Evolutionary conservation across 305 asterid genomes (phyloP).

Genomic region (Fraxinus greggii): DNA sequence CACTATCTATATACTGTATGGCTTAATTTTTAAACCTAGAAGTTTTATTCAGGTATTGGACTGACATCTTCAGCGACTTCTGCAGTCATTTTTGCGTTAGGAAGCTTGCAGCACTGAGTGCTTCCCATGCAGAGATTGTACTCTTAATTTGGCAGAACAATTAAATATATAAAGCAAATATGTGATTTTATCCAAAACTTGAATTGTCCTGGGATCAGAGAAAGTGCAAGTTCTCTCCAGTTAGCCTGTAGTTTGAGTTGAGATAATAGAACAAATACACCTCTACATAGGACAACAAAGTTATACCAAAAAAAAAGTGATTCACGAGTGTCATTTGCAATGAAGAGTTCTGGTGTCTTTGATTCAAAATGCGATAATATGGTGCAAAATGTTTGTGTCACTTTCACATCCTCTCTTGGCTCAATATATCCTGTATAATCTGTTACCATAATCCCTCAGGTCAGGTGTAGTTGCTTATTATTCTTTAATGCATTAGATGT

Average conservation of each 20-base stretch:
- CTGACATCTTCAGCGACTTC: constrained; percentile 10
- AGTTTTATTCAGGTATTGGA: constrained; percentile 1
- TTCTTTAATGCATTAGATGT: constrained; percentile 4
- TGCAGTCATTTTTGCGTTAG: not conserved
- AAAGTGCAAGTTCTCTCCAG: constrained; percentile 19
- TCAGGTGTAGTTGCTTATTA: not conserved
- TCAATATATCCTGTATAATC: not conserved
- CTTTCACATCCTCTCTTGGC: constrained; percentile 5
- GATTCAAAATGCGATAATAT: not conserved
- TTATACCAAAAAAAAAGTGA: not conserved
- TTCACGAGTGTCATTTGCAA: not conserved
- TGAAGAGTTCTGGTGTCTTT: not conserved
- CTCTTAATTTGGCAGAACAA: not conserved
- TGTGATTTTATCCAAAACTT: constrained; percentile 3
- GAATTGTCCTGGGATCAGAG: not conserved
- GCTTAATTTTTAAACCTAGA: constrained; percentile 1
- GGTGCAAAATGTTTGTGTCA: not conserved
- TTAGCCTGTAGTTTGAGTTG: constrained; percentile 12
- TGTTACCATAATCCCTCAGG: not conserved
- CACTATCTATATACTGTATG: not conserved
- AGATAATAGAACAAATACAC: not conserved
- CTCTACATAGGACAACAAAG: not conserved
- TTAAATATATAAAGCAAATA: not conserved
- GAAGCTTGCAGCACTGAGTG: constrained; percentile 11
- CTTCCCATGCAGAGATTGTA: constrained; percentile 12